phyloP scores from a whole-genome alignment of 1,139 yeast genomes.

The Hemisphaericaspora xylofermentans region DNA sequence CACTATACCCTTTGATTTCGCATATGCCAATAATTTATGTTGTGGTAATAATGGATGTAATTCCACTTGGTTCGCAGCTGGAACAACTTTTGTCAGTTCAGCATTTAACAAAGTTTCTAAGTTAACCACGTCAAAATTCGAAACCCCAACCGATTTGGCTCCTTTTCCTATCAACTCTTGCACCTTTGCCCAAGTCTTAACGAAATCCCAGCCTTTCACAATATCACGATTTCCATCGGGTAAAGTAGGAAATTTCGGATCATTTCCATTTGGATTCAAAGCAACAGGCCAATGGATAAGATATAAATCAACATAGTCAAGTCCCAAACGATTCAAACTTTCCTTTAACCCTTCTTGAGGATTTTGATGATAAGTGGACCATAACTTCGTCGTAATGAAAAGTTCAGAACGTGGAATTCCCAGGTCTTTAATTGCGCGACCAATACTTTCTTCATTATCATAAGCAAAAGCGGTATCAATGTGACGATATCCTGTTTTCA shows the following conservation, averaged over 20 bases:
- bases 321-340: conserved; percentile 60
- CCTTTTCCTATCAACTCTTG: conserved; percentile 58
- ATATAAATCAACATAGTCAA: conserved; percentile 77
- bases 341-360: conserved; percentile 55
- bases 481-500: conserved; percentile 68
- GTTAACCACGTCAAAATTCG: conserved; percentile 59
- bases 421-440: conserved; percentile 57
- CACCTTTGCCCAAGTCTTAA: conserved; percentile 65
- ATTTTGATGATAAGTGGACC: conserved; percentile 61
- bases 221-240: conserved; percentile 29
- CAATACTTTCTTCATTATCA: conserved; percentile 63
- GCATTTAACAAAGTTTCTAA: conserved; percentile 52
- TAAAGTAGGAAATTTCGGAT: conserved; percentile 32
- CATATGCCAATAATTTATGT: conserved; percentile 55
- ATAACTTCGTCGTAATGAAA: conserved; percentile 73
- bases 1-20: conserved; percentile 53
- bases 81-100: conserved; percentile 50
- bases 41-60: conserved; percentile 77
- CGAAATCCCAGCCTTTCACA: conserved; percentile 46
- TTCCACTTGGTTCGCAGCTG: conserved; percentile 75
- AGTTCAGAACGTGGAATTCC: conserved; percentile 64
- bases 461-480: conserved; percentile 73
- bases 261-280: conserved; percentile 36
- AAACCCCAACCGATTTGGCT: conserved; percentile 71
- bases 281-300: conserved; percentile 83